phyloP scores from a whole-genome alignment of 1,139 yeast genomes.

The Hyphopichia khmerensis region DNA sequence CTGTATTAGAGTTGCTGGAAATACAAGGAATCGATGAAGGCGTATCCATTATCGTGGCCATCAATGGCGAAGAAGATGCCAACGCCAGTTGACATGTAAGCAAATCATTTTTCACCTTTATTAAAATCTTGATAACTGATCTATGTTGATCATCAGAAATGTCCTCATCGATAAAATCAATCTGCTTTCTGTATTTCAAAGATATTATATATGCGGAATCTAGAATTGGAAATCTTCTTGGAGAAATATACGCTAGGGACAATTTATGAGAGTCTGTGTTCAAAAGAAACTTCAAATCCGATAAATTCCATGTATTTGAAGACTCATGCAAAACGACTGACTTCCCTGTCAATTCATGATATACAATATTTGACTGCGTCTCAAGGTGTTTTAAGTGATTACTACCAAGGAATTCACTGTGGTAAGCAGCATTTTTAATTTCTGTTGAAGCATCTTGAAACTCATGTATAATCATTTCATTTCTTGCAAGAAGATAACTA shows the following conservation, averaged over 20 bases:
- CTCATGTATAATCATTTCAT: not conserved
- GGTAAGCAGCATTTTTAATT: not conserved
- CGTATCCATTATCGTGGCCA: not conserved
- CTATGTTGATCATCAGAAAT: not conserved
- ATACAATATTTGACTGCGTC: not conserved
- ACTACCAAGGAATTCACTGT: not conserved
- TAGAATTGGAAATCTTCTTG: not conserved
- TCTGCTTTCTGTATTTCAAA: not conserved
- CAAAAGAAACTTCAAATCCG: not conserved
- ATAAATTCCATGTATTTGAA: not conserved
- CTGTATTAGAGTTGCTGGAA: not conserved
- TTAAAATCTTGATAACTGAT: not conserved
- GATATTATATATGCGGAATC: not conserved
- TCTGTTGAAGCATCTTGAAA: not conserved
- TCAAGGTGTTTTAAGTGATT: not conserved
- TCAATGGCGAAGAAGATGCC: not conserved
- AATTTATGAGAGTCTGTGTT: not conserved
- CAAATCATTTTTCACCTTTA: not conserved
- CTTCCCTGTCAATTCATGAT: not conserved
- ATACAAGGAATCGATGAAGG: not conserved
- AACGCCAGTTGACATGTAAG: not conserved
- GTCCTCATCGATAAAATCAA: not conserved
- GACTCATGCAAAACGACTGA: not conserved
- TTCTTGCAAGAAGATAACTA: slow-evolving; percentile 14
- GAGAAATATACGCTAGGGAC: not conserved